These are phyloP conservation scores for Yamadazyma philogaea DNA, from an alignment of 805 yeast genomes.

Conservation along the genomic window DNA sequence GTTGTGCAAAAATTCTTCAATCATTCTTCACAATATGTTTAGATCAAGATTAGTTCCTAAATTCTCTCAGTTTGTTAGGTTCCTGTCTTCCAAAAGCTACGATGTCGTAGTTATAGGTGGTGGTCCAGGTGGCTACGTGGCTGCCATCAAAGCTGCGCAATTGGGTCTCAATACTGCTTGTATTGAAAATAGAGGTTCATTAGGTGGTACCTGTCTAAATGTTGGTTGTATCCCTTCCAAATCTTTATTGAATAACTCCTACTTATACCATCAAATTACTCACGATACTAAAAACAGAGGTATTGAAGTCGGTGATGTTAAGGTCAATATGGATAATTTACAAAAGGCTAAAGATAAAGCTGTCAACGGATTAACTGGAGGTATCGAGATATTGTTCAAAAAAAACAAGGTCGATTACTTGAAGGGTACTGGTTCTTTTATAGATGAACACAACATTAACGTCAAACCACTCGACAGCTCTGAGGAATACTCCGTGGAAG, in stretches of 20 bases:
- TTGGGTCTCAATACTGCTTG: slow-evolving; percentile 93
- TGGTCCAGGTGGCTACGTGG: slow-evolving; percentile 99
- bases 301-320: slow-evolving; percentile 77
- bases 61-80: slow-evolving; percentile 34
- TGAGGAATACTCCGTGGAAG: slow-evolving; percentile 67
- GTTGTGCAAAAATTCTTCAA: slow-evolving; percentile 1
- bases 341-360: slow-evolving; percentile 91
- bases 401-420: slow-evolving; percentile 91
- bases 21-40: slow-evolving; percentile 15
- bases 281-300: slow-evolving; percentile 87
- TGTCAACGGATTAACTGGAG: slow-evolving; percentile 86
- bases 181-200: slow-evolving; percentile 90
- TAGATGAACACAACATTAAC: slow-evolving; percentile 71
- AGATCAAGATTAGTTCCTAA: slow-evolving; percentile 14
- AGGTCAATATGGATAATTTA: slow-evolving; percentile 71
- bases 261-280: slow-evolving; percentile 81
- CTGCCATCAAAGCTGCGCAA: slow-evolving; percentile 98
- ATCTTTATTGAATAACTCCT: slow-evolving; percentile 91
- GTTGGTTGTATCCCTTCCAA: slow-evolving; percentile 99
- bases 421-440: slow-evolving; percentile 89
- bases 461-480: slow-evolving; percentile 83
- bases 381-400: slow-evolving; percentile 92
- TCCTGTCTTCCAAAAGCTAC: slow-evolving; percentile 50
- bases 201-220: slow-evolving; percentile 98
- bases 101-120: slow-evolving; percentile 97